Conservation (phyloP, 495 filamentous ascomycete genomes). For the Penicillium macrosclerotiorum region DNA sequence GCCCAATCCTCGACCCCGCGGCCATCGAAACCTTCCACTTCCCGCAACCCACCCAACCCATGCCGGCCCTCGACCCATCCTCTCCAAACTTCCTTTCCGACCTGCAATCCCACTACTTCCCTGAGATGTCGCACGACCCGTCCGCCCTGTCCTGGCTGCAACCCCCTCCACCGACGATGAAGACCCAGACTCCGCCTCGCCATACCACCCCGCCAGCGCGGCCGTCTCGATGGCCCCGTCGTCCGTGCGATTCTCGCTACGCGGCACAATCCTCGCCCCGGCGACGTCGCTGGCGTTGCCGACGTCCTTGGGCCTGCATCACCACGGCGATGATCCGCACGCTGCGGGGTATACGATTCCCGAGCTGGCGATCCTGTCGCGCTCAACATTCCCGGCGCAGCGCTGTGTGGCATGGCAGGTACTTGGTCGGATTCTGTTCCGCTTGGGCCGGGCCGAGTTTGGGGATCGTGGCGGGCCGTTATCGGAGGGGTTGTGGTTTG, state of each 20-base stretch:
- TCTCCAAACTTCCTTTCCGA: constrained; percentile 78
- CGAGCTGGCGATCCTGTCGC: constrained; percentile 77
- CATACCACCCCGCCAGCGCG: constrained; percentile 74
- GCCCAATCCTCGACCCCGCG: constrained; percentile 40
- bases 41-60: constrained; percentile 35
- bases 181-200: constrained; percentile 48
- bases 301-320: constrained; percentile 76
- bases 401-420: constrained; percentile 91
- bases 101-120: constrained; percentile 91
- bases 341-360: constrained; percentile 92
- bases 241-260: constrained; percentile 84
- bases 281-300: constrained; percentile 68
- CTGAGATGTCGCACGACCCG: constrained; percentile 77
- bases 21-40: constrained; percentile 61
- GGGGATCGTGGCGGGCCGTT: constrained; percentile 58
- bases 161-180: constrained; percentile 60
- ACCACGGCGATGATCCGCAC: constrained; percentile 90
- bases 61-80: constrained; percentile 75
- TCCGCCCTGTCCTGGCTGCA: constrained; percentile 88
- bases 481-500: constrained; percentile 68
- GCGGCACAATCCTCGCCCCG: constrained; percentile 73
- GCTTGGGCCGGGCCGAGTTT: constrained; percentile 77
- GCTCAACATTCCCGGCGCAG: constrained; percentile 81
- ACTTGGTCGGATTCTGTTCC: constrained; percentile 78
- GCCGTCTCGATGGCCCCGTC: constrained; percentile 66